Evolutionary conservation across 495 filamentous ascomycete species (phyloP).

Genomic region (Immersiella caudata): DNA sequence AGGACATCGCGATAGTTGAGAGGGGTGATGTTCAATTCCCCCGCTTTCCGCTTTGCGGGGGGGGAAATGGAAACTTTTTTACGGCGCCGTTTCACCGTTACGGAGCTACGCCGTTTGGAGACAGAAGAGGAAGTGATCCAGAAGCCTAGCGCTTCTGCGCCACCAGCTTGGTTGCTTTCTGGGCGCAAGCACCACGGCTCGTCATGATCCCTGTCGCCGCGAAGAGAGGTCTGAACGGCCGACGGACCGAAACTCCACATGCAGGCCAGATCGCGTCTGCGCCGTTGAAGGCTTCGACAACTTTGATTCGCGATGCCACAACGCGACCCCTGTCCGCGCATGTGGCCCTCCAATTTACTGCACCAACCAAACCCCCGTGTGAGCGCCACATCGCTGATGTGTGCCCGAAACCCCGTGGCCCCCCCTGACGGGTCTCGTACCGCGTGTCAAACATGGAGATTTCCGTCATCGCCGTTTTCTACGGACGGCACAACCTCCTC

Average conservation of each 20-base stretch:
- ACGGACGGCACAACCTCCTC: conserved; percentile 14
- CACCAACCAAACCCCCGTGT: conserved; percentile 28
- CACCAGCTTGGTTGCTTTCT: conserved; percentile 34
- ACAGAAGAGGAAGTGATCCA: conserved; percentile 13
- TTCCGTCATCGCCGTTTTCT: conserved; percentile 20
- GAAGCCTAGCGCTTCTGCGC: conserved; percentile 30
- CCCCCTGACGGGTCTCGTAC: conserved; percentile 13
- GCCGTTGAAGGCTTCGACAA: conserved; percentile 23
- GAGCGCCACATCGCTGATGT: conserved; percentile 30
- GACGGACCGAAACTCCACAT: conserved; percentile 47
- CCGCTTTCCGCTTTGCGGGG: neutral
- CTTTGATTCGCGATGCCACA: conserved; percentile 30
- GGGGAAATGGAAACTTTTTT: neutral
- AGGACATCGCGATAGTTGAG: neutral
- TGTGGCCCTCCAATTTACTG: conserved; percentile 19
- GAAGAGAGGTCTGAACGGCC: conserved; percentile 34
- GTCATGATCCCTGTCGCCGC: conserved; percentile 29
- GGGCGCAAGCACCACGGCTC: conserved; percentile 15
- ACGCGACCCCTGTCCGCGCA: conserved; percentile 19
- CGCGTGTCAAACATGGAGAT: conserved; percentile 18
- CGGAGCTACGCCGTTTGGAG: neutral
- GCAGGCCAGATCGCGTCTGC: conserved; percentile 38
- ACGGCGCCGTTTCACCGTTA: neutral
- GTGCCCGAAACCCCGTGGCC: conserved; percentile 34
- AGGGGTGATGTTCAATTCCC: neutral